These are phyloP conservation scores for Arthrinium puccinioides DNA, from an alignment of 2,329 filamentous ascomycete genomes.

Conservation along the genomic window DNA sequence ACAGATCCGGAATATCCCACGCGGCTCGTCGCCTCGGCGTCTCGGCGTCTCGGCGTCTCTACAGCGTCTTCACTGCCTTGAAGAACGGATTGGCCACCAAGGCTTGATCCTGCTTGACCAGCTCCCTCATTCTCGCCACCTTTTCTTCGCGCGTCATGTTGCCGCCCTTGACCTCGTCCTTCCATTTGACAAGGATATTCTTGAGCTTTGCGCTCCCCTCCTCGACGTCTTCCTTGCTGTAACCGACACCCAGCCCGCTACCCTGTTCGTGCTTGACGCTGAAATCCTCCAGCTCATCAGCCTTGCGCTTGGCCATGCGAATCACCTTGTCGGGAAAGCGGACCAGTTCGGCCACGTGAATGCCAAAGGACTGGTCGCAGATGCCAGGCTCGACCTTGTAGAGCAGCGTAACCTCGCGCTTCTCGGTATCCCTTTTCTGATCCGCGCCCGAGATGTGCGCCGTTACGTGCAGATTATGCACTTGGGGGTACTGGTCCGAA, in stretches of 20 bases:
- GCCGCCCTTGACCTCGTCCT: slow-evolving; percentile 59
- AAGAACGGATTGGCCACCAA: slow-evolving; percentile 63
- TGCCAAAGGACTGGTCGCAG: slow-evolving; percentile 96
- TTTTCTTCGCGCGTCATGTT: slow-evolving; percentile 67
- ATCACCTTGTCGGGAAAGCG: slow-evolving; percentile 96
- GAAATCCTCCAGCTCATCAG: slow-evolving; percentile 96
- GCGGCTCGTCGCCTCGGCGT: too few species aligned
- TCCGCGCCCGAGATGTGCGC: slow-evolving; percentile 69
- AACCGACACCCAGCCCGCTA: slow-evolving; percentile 41
- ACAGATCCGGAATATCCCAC: too few species aligned
- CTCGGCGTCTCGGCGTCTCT: too few species aligned
- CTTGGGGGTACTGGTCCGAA: slow-evolving; percentile 77
- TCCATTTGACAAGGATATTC: slow-evolving; percentile 77
- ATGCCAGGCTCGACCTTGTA: slow-evolving; percentile 96
- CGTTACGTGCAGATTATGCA: slow-evolving; percentile 90
- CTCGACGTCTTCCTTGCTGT: slow-evolving; percentile 80
- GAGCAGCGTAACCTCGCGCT: slow-evolving; percentile 84
- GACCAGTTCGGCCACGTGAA: slow-evolving; percentile 95
- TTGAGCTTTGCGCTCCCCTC: slow-evolving; percentile 82
- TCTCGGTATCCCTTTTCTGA: slow-evolving; percentile 29
- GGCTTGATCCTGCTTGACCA: slow-evolving; percentile 68
- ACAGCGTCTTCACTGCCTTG: slow-evolving; percentile 52
- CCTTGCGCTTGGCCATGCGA: slow-evolving; percentile 98
- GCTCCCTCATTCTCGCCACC: slow-evolving; percentile 67
- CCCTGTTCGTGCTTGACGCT: slow-evolving; percentile 64